Base-by-base conservation (phyloP, 2,329 filamentous ascomycete genomes). In the Exophiala dermatitidis region DNA sequence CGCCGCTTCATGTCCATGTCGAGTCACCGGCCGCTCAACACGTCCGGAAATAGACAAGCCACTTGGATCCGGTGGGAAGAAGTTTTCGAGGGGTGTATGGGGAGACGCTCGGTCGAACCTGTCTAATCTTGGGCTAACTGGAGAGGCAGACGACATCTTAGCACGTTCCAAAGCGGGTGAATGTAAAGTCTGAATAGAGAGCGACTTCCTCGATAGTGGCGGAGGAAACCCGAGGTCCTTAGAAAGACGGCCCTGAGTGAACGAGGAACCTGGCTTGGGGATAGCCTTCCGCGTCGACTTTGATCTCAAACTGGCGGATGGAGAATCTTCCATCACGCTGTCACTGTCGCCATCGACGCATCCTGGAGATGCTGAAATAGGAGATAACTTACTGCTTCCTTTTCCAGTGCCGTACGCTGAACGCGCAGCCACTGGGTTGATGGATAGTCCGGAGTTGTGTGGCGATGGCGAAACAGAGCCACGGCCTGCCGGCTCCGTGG, bases 21-120 rank as follows among this genome's bases (percentile, higher is more conserved):
- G 68, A 31, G 63, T 66, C 2, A 63, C 57, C 10, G 69, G 68
- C 49, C 69, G 70, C 34, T 75, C 74, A 55, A 69, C 72, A 12
- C 76, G 74, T 52, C 81, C 84, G 2, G 88, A 93, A 55, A 95
- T 91, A 1, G 89, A 90, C 12, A 95, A 74, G 37, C 82, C 82
- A 69, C 87, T 94, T 0, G 89, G 84, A 66, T 96, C 90, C 4
- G 85, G 84, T 29, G 87, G 85, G 29, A 84, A 77, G 64, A 88
- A 78, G 50, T 77, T 79, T 56, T 93, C 89, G 46, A 82, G 81
- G 0, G 91, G 91, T 0, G 91, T 96, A 54, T 81, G 86, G 12
- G 90, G 88, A 6, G 86, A 81, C 12, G 70, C 63, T 68, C 74
- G 66, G 65, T 72, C 65, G 67, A 81, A 69, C 72, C 77, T 67